Evolutionary conservation across 2,329 filamentous ascomycete species (phyloP).

Genomic region (Penicillium concentricum): DNA sequence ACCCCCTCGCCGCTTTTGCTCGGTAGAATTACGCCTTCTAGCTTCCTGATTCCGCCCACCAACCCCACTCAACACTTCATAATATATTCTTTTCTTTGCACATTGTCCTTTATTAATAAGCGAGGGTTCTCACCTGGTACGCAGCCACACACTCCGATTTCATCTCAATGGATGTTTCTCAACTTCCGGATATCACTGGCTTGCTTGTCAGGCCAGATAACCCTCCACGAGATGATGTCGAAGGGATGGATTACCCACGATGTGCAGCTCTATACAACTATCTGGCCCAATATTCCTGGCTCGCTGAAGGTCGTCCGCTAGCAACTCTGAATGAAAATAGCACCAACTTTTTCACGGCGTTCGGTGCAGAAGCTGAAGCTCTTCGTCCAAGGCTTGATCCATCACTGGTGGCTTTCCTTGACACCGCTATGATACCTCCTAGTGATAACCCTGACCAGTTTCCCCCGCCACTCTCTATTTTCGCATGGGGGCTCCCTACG

Average conservation of each 20-base stretch:
- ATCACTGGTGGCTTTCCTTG: constrained; percentile 27
- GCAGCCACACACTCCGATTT: constrained; percentile 6
- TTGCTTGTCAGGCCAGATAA: constrained; percentile 29
- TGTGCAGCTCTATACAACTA: constrained; percentile 36
- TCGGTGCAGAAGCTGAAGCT: constrained; percentile 22
- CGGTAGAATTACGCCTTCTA: too few relatives aligned
- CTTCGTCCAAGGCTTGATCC: constrained; percentile 25
- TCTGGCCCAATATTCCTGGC: constrained; percentile 28
- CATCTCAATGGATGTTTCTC: constrained; percentile 16
- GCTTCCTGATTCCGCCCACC: too few relatives aligned
- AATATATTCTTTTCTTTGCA: neutral
- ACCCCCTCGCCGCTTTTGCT: too few relatives aligned
- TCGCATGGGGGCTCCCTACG: constrained; percentile 19
- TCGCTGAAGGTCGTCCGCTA: constrained; percentile 22
- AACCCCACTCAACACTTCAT: neutral
- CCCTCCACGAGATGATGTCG: constrained; percentile 24
- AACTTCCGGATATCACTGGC: constrained; percentile 15
- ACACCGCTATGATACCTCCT: constrained; percentile 11
- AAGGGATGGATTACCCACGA: constrained; percentile 28
- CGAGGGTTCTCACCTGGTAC: neutral
- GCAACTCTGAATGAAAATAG: constrained; percentile 15
- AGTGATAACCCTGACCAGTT: constrained; percentile 5
- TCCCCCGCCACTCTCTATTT: constrained; percentile 22
- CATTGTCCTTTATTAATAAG: neutral
- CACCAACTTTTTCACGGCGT: constrained; percentile 21